Base-by-base conservation (phyloP, 768 basidiomycete genomes). In the Lyophyllum atratum region DNA sequence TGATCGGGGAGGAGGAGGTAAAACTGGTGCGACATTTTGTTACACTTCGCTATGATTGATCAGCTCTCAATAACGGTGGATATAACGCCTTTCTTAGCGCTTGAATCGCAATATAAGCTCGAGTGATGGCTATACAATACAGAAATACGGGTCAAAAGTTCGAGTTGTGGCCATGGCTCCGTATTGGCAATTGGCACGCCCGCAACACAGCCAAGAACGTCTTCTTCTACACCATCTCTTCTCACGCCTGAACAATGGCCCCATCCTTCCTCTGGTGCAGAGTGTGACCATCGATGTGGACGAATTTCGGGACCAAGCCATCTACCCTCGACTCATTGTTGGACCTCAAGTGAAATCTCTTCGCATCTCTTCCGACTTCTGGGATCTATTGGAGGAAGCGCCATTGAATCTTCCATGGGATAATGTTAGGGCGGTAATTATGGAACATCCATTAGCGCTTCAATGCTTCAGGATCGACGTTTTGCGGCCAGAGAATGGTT, bases 261-360 rank as follows among this genome's bases (percentile, higher is more conserved):
- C 37, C 37, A 39, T 39, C 14, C 37, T 39, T 9, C 37, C 37
- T 4, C 37, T 10, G 37, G 37, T 39, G 8, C 37, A 15, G 15
- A 39, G 37, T 14, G 37, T 39, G 15, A 17, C 8, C 37, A 39
- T 39, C 9, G 15, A 15, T 4, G 4, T 39, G 11, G 15, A 9
- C 15, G 14, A 9, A 4, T 39, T 39, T 14, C 37, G 40, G 19
- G 51, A 50, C 12, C 56, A 58, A 10, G 51, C 51, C 24, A 28
- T 58, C 8, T 58, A 58, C 33, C 56, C 56, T 24, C 56, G 56
- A 4, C 56, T 58, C 8, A 53, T 58, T 4, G 48, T 58, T 21
- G 52, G 56, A 4, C 39, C 56, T 19, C 39, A n/a, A n/a, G 24
- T 53, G 29, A 39, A 26, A 19, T 58, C 51, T 14, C 47, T 58